These are phyloP conservation scores for Verbascum thapsus DNA, from an alignment of 257 asterid genomes.

Conservation along the genomic window DNA sequence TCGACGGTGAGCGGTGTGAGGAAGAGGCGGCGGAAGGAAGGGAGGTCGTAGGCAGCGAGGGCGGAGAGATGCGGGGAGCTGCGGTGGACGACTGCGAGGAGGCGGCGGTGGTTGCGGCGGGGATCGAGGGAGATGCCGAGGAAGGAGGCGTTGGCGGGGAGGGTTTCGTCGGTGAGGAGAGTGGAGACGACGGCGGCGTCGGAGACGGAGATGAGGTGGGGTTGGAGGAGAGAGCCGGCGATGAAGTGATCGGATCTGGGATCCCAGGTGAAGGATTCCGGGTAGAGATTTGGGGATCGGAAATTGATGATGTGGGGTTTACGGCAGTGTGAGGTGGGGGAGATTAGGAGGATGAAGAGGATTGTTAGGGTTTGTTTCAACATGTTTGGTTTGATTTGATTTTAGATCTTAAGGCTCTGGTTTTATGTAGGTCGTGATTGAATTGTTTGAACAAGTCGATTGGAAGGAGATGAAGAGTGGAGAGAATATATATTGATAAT, in stretches of 20 bases:
- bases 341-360: slow-evolving; percentile 33
- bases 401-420: too few relatives aligned
- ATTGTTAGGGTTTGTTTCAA: slow-evolving; percentile 21
- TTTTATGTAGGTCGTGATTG: too few relatives aligned
- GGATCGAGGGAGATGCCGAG: slow-evolving; percentile 66
- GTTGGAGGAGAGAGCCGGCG: slow-evolving; percentile 61
- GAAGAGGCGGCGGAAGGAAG: slow-evolving; percentile 48
- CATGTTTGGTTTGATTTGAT: too few relatives aligned
- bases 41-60: slow-evolving; percentile 60
- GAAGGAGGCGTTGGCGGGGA: slow-evolving; percentile 56
- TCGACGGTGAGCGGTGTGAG: slow-evolving; percentile 47
- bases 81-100: slow-evolving; percentile 68
- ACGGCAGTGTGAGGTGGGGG: slow-evolving; percentile 34
- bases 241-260: slow-evolving; percentile 74
- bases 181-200: slow-evolving; percentile 73
- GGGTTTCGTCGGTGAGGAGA: slow-evolving; percentile 51
- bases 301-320: slow-evolving; percentile 64
- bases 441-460: too few relatives aligned
- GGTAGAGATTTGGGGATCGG: slow-evolving; percentile 62
- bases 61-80: slow-evolving; percentile 51
- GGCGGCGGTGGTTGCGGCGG: slow-evolving; percentile 56
- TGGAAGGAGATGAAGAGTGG: too few relatives aligned
- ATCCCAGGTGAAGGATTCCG: slow-evolving; percentile 77
- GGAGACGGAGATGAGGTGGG: slow-evolving; percentile 61
- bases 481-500: too few relatives aligned